Evolutionary conservation across 768 basidiomycete species (phyloP).

Genomic region (Termitomyces sp.): DNA sequence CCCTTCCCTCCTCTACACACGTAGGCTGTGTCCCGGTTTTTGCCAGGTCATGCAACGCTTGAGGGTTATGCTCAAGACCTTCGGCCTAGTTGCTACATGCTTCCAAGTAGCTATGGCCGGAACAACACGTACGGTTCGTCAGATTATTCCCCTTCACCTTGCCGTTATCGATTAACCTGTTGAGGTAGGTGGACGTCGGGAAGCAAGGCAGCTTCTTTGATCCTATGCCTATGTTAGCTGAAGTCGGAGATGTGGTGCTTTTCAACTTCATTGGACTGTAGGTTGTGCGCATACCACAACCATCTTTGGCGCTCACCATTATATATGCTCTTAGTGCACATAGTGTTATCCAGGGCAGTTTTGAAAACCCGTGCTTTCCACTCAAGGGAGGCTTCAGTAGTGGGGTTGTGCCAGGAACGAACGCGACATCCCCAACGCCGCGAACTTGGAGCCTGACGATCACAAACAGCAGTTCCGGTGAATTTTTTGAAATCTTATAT

Average conservation of each 20-base stretch:
- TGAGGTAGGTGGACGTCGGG: conserved; percentile 31
- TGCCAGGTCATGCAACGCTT: neutral
- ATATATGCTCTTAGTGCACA: conserved; percentile 22
- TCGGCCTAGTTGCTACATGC: neutral
- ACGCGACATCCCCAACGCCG: conserved; percentile 13
- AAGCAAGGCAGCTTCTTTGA: conserved; percentile 32
- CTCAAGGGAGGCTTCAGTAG: conserved; percentile 35
- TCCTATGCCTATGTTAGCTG: conserved; percentile 25
- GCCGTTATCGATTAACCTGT: neutral
- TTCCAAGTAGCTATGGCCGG: conserved; percentile 5
- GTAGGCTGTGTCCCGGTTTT: neutral
- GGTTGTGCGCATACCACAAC: neutral
- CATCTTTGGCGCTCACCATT: neutral
- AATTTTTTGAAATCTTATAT: conserved; percentile 5
- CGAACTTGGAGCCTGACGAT: conserved; percentile 28
- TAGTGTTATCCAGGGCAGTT: conserved; percentile 32
- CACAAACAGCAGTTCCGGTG: conserved; percentile 24
- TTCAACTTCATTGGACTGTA: conserved; percentile 36
- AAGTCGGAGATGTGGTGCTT: conserved; percentile 26
- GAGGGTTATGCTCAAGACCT: neutral
- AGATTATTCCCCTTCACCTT: neutral
- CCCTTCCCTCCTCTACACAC: neutral
- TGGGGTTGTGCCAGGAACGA: conserved; percentile 21
- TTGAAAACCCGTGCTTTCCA: conserved; percentile 31
- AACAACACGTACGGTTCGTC: conserved; percentile 9